phyloP scores from a whole-genome alignment of 345 rosid species.

The Salix purpurea region DNA sequence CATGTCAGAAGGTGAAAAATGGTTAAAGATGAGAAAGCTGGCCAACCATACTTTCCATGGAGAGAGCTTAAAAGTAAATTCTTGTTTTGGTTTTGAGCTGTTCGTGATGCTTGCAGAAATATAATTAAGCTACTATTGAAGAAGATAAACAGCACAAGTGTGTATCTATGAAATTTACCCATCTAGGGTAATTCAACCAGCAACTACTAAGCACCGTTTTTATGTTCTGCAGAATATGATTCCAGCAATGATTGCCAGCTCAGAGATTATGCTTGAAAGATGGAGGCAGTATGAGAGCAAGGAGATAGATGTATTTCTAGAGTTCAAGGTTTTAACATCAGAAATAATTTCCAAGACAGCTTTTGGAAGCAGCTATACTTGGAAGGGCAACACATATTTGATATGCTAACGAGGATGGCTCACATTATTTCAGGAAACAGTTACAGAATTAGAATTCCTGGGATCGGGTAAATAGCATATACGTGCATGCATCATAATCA shows the following conservation, averaged over 20 bases:
- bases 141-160: not conserved
- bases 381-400: conserved; percentile 39
- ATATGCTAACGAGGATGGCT: conserved; percentile 23
- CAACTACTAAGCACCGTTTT: not conserved
- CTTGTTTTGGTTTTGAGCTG: not conserved
- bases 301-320: conserved; percentile 39
- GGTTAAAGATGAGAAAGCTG: conserved; percentile 38
- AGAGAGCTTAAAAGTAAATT: conserved; percentile 35
- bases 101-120: not conserved
- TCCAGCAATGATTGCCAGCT: conserved; percentile 36
- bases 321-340: conserved; percentile 36
- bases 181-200: not conserved
- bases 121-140: not conserved
- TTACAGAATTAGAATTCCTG: conserved; percentile 23
- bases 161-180: not conserved
- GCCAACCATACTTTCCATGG: conserved; percentile 50
- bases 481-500: not conserved
- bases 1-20: conserved; percentile 31
- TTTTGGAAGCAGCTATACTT: conserved; percentile 46
- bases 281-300: conserved; percentile 30
- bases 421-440: conserved; percentile 7
- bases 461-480: conserved; percentile 1
- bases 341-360: conserved; percentile 50
- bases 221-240: conserved; percentile 24
- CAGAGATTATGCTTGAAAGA: conserved; percentile 43